Evolutionary conservation across 805 yeast species (phyloP), one percentile per base, ranked within the genome.

Genomic region (Myxozyma sirexii): DNA sequence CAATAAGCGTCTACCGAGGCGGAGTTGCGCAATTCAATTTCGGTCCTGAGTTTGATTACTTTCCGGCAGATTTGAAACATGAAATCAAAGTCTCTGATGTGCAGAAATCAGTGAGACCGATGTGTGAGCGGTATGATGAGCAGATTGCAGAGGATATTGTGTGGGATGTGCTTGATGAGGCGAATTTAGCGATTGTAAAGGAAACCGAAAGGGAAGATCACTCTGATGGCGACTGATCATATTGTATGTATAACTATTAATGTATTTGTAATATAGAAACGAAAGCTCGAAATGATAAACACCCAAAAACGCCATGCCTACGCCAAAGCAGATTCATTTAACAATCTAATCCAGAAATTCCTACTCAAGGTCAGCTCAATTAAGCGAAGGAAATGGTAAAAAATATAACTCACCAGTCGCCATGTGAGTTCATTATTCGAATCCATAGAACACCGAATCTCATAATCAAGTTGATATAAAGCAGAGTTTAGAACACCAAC

Each of bases 111-210:
- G 80, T 84, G 0, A 78, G 78, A 50, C 80, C 87, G 0, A 77
- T 89, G 44, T 73, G 81, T 59, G 82, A 81, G 45, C 72, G 93
- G 31, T 90, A 84, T 68, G 80, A 80, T 15, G 90, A 88, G 66
- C 80, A 77, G 56, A 82, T 92, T 6, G 85, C 90, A 1, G 96
- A 90, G 63, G 97, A 90, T 64, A 81, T 87, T 65, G 84, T 83
- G 1, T 86, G 87, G 84, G 99, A 94, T 73, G 70, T 91, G 2
- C 69, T 93, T 2, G 97, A 94, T 70, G 97, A 94, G 72, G 80
- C 88, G 0, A 92, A 87, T 31, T n/a, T 56, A 37, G 35, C 41
- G 42, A 41, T 55, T 26, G 35, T 26, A 6, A 26, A 42, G 17
- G 51, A 42, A 13, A 35, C 12, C 31, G 56, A 51, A 7, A 37